phyloP scores from a whole-genome alignment of 306 rosid species.

The Rubus idaeus region DNA sequence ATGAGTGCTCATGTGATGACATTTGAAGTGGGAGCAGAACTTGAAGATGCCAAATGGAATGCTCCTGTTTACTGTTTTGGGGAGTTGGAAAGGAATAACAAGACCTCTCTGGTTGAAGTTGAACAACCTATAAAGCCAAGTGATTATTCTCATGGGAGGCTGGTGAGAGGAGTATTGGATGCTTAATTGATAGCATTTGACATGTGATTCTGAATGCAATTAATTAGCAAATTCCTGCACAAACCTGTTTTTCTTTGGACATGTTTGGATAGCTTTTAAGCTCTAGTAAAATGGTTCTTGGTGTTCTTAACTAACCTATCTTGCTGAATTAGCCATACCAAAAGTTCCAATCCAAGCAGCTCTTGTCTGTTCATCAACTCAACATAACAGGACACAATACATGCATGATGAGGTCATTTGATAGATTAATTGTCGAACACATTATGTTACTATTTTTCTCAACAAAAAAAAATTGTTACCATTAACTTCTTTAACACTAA shows the following conservation, averaged over 20 bases:
- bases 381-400: too few species aligned
- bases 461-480: too few species aligned
- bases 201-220: background rate
- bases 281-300: background rate
- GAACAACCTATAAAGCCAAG: background rate
- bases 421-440: too few species aligned
- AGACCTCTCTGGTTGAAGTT: background rate
- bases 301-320: background rate
- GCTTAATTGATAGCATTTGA: background rate
- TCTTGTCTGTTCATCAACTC: too few species aligned
- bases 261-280: background rate
- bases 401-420: too few species aligned
- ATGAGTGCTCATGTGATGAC: conserved; percentile 83
- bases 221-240: too few species aligned
- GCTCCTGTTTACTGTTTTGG: conserved; percentile 81
- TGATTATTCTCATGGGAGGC: conserved; percentile 4
- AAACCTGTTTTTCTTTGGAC: background rate
- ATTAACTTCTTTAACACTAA: too few species aligned
- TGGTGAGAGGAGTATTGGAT: background rate
- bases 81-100: background rate
- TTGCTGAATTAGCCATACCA: background rate
- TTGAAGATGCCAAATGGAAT: conserved; percentile 77
- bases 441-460: too few species aligned
- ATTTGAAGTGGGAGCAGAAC: conserved; percentile 83
- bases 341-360: too few species aligned